Base-by-base conservation (phyloP, 176 grass and related monocot species). In the Oryza australiensis region DNA sequence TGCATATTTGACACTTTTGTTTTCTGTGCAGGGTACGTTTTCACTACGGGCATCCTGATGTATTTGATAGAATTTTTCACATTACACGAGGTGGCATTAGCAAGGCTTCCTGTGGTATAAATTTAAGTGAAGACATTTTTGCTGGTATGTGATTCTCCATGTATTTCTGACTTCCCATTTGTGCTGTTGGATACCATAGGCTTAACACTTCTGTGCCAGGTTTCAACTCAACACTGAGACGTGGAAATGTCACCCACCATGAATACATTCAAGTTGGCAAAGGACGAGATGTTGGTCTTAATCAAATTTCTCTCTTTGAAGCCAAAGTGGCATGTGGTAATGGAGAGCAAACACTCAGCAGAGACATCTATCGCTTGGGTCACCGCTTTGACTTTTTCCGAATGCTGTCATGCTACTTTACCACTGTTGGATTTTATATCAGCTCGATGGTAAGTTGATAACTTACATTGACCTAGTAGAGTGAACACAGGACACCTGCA, bases 41-140 rank as follows among this genome's bases (percentile, higher is more conserved):
- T 88, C 94, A 97, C 81, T 97, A 97, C 63, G 94, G 92, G 70
- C 94, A 97, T 81, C 94, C 94, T 77, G 94, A 97, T 80, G 92
- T 94, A 15, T 97, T 97, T 65, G 94, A 97, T 88, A 97, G 94
- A 85, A 90, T 97, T 72, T 97, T 97, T 84, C 94, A 97, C 62
- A 92, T 97, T 85, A 94, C 94, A 62, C 87, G 94, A 75, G 94
- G 94, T 70, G 94, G 92, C 62, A 97, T 97, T 70, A 92, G 94
- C 90, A 97, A 97, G 85, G 90, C 94, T 66, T 94, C 92, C 62
- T 85, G 92, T 80, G 89, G 92, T 82, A 94, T 94, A 78, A 94
- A 94, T 68, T 89, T 94, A 67, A 91, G 89, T 40, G 92, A 91
- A 80, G 89, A 94, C 64, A 94, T 91, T 72, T 94, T 94, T 94